Evolutionary conservation across 2,329 filamentous ascomycete genomes (phyloP).

Genomic region (Hypoxylon sp.): DNA sequence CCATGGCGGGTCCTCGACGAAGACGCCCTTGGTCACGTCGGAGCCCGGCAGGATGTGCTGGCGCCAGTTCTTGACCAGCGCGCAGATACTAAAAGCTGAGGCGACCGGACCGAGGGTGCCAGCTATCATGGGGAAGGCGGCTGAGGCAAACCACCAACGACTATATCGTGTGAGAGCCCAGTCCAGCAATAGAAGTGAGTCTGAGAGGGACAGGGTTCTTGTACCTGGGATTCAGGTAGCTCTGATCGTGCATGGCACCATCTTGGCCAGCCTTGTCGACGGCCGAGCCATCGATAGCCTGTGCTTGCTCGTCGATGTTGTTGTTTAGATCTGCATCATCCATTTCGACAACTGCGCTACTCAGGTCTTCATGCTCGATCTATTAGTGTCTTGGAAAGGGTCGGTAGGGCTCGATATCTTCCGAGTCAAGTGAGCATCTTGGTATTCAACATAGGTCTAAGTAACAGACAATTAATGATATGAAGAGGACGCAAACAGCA

Average conservation of each 20-base stretch:
- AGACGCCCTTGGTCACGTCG: slow-evolving; percentile 57
- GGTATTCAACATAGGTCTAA: no score
- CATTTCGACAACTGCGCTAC: slow-evolving; percentile 44
- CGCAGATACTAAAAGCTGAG: slow-evolving; percentile 86
- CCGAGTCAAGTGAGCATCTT: slow-evolving; percentile 8
- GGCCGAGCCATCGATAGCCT: slow-evolving; percentile 35
- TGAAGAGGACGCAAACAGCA: background rate
- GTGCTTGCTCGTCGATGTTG: slow-evolving; percentile 48
- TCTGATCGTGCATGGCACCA: slow-evolving; percentile 50
- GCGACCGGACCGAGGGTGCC: slow-evolving; percentile 86
- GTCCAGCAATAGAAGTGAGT: background rate
- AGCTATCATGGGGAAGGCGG: slow-evolving; percentile 78
- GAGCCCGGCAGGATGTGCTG: slow-evolving; percentile 60
- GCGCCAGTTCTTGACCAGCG: slow-evolving; percentile 83
- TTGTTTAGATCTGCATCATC: slow-evolving; percentile 52
- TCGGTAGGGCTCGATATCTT: background rate
- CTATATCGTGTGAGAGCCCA: slow-evolving; percentile 44
- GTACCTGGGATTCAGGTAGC: slow-evolving; percentile 56
- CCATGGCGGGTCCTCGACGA: slow-evolving; percentile 75
- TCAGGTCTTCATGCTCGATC: background rate
- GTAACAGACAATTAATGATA: no score
- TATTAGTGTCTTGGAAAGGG: background rate
- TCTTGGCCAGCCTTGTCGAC: slow-evolving; percentile 40
- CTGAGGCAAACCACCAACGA: slow-evolving; percentile 70
- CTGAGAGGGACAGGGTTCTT: slow-evolving; percentile 7